Percentiles rank a stretch among this genome's conserved stretches.
Conservation (phyloP, 106 monocot species). For the Narthecium ossifragum region DNA sequence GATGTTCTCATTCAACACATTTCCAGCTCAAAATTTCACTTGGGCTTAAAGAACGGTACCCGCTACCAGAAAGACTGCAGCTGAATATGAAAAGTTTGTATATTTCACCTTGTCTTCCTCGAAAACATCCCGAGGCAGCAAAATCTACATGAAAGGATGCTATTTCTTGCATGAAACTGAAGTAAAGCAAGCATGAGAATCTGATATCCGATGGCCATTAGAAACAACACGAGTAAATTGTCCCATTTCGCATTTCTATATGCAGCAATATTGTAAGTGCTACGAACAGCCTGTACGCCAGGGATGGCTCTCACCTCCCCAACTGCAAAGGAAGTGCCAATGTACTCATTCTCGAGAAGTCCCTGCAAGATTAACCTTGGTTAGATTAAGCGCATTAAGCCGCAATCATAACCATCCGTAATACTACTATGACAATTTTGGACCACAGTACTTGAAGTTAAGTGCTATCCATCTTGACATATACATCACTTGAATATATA, state of each 20-base stretch:
- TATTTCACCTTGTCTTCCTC: constrained; percentile 13
- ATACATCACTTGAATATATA: too few relatives aligned
- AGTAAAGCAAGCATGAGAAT: constrained; percentile 54
- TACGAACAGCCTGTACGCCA: constrained; percentile 76
- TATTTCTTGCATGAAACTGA: constrained; percentile 29
- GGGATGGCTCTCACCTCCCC: constrained; percentile 78
- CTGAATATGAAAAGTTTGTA: too few relatives aligned
- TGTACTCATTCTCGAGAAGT: constrained; percentile 85
- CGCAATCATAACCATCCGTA: too few relatives aligned
- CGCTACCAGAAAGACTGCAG: too few relatives aligned
- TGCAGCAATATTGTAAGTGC: constrained; percentile 62
- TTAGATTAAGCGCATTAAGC: too few relatives aligned
- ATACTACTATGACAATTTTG: too few relatives aligned
- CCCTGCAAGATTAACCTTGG: constrained; percentile 52
- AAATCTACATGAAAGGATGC: constrained; percentile 13
- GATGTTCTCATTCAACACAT: not conserved
- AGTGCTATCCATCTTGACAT: too few relatives aligned
- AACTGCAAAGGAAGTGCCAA: constrained; percentile 73
- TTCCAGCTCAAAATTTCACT: constrained; percentile 2
- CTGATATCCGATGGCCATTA: constrained; percentile 75
- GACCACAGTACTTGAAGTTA: too few relatives aligned
- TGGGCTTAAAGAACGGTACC: constrained; percentile 2
- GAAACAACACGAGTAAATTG: constrained; percentile 60
- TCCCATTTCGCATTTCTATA: constrained; percentile 64
- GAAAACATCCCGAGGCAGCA: constrained; percentile 17